phyloP scores from a whole-genome alignment of 2,329 filamentous ascomycete species.

The Hypoxylon sp. region DNA sequence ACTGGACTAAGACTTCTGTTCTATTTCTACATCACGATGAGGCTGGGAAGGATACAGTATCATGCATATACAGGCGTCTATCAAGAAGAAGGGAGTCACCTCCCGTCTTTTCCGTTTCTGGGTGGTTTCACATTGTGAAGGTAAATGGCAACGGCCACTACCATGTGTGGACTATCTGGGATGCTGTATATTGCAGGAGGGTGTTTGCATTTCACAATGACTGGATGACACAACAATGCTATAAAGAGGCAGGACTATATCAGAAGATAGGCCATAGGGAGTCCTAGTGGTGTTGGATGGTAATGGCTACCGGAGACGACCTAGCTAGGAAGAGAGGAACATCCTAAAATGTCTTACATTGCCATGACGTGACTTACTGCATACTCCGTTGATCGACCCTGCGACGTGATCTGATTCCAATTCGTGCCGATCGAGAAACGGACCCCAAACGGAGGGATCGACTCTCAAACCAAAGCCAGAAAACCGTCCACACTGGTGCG shows the following conservation, averaged over 20 bases:
- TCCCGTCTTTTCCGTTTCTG: constrained; percentile 39
- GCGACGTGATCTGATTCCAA: constrained; percentile 3
- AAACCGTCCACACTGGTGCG: neutral
- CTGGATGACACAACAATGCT: constrained; percentile 36
- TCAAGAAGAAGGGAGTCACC: constrained; percentile 46
- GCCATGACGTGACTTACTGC: constrained; percentile 9
- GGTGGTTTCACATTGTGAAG: constrained; percentile 30
- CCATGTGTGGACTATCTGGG: constrained; percentile 31
- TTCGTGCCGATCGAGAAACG: constrained; percentile 13
- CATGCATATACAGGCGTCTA: constrained; percentile 51
- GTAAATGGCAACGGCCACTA: constrained; percentile 3
- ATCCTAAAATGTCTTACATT: constrained; percentile 16
- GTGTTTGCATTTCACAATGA: constrained; percentile 33
- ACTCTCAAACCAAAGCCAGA: constrained; percentile 23
- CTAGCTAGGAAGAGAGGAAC: constrained; percentile 35
- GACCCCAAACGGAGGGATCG: constrained; percentile 26
- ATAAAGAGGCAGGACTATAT: constrained; percentile 11
- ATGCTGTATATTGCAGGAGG: constrained; percentile 31
- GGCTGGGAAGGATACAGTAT: constrained; percentile 44
- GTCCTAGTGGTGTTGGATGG: constrained; percentile 21
- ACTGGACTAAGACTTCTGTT: constrained; percentile 37
- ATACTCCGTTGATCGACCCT: constrained; percentile 3
- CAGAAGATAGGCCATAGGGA: constrained; percentile 8
- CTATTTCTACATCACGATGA: constrained; percentile 42
- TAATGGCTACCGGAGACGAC: constrained; percentile 37